These are phyloP conservation scores for Sporothrix protearum DNA, from an alignment of 2,329 filamentous ascomycete genomes.

Conservation along the genomic window DNA sequence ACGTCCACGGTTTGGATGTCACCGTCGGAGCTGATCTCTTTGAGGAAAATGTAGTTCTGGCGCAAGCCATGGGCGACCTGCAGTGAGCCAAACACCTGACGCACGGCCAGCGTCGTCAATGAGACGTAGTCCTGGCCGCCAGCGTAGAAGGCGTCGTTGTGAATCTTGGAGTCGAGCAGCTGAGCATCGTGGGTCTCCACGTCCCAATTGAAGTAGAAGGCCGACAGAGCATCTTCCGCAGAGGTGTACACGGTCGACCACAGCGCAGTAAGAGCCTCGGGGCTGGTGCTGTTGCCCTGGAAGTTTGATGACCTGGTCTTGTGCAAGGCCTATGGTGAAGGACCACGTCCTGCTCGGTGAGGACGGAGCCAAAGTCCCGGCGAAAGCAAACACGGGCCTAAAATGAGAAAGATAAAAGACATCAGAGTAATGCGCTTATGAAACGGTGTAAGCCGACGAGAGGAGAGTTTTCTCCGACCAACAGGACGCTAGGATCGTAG, in stretches of 20 bases:
- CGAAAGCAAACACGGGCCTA: slow-evolving; percentile 77
- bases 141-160: slow-evolving; percentile 60
- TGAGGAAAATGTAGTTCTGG: slow-evolving; percentile 73
- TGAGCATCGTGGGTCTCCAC: slow-evolving; percentile 55
- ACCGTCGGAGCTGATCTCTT: slow-evolving; percentile 85
- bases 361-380: slow-evolving; percentile 56
- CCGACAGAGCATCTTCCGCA: slow-evolving; percentile 61
- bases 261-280: slow-evolving; percentile 63
- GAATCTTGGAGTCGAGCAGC: slow-evolving; percentile 66
- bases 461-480: background rate
- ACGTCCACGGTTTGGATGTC: slow-evolving; percentile 86
- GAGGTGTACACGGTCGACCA: slow-evolving; percentile 71
- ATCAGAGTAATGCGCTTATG: background rate
- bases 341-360: slow-evolving; percentile 42
- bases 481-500: background rate
- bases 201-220: slow-evolving; percentile 72
- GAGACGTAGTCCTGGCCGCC: slow-evolving; percentile 71
- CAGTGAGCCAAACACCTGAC: slow-evolving; percentile 75
- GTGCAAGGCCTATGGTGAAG: slow-evolving; percentile 74
- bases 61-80: slow-evolving; percentile 67
- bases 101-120: slow-evolving; percentile 72
- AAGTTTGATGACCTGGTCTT: slow-evolving; percentile 75
- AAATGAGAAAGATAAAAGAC: background rate
- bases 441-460: background rate
- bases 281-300: slow-evolving; percentile 62